phyloP scores from a whole-genome alignment of 441 rosid species.

The Eutrema salsugineum region DNA sequence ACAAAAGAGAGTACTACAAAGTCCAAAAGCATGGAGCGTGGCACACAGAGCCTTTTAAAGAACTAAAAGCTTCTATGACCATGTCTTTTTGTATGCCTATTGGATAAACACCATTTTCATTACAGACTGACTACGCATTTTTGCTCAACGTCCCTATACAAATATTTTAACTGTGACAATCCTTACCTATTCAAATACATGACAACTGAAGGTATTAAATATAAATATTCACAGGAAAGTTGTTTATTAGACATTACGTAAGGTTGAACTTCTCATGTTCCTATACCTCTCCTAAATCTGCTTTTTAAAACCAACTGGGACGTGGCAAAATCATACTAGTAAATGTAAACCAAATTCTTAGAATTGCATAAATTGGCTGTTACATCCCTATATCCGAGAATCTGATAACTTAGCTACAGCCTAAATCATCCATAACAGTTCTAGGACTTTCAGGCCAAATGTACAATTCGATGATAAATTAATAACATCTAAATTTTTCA shows the following conservation, averaged over 20 bases:
- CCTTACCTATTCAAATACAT: not conserved
- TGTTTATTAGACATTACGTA: not conserved
- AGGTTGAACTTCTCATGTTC: not conserved
- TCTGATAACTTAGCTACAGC: not conserved
- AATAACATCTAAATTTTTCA: not conserved
- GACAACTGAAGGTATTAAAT: not conserved
- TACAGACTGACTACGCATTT: not conserved
- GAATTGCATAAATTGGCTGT: not conserved
- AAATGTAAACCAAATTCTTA: not conserved
- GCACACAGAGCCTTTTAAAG: not conserved
- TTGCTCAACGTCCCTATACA: not conserved
- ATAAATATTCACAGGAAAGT: not conserved
- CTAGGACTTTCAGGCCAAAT: not conserved
- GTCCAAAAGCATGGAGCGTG: not conserved
- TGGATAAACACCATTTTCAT: not conserved
- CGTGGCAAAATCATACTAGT: not conserved
- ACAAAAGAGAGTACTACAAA: not conserved
- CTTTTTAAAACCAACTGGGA: not conserved
- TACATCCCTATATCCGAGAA: not conserved
- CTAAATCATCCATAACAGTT: not conserved
- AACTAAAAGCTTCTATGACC: not conserved
- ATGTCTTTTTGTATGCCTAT: not conserved
- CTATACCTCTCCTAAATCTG: not conserved
- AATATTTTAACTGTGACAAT: not conserved
- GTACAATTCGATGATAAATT: not conserved